Percentiles rank a stretch among this genome's conserved stretches.
phyloP scores from a whole-genome alignment of 495 filamentous ascomycete species.

The Baudoinia panamericana region DNA sequence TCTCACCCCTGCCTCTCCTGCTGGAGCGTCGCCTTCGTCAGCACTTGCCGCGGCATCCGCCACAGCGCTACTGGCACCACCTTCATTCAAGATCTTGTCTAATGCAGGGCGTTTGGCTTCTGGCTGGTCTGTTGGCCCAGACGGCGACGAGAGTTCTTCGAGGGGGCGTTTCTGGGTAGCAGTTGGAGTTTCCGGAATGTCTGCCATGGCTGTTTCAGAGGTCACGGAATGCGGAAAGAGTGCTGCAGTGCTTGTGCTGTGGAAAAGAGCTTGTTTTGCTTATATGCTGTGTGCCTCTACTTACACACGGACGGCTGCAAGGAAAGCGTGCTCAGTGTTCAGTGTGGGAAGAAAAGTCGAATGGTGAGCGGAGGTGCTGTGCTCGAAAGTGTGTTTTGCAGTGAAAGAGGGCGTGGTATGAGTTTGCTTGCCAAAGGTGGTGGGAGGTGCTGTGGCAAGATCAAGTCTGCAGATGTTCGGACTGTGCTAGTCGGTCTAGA shows the following conservation, averaged over 20 bases:
- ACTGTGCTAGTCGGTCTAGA: too few relatives aligned
- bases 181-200: slow-evolving; percentile 23
- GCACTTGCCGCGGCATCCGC: slow-evolving; percentile 28
- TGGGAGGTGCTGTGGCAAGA: background rate
- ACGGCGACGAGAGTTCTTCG: slow-evolving; percentile 91
- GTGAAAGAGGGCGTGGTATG: background rate
- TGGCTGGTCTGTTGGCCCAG: slow-evolving; percentile 77
- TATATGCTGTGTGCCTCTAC: slow-evolving; percentile 1
- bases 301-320: background rate
- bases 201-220: slow-evolving; percentile 1
- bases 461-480: background rate
- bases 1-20: slow-evolving; percentile 29
- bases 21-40: slow-evolving; percentile 20
- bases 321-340: slow-evolving; percentile 3
- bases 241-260: background rate
- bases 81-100: slow-evolving; percentile 69
- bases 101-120: slow-evolving; percentile 94
- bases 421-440: slow-evolving; percentile 1
- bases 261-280: background rate
- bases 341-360: background rate
- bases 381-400: background rate
- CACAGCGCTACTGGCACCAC: slow-evolving; percentile 33
- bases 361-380: background rate
- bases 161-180: slow-evolving; percentile 77
- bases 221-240: background rate